Conservation (phyloP, 805 yeast genomes). For the Candida cerambycidarum region DNA sequence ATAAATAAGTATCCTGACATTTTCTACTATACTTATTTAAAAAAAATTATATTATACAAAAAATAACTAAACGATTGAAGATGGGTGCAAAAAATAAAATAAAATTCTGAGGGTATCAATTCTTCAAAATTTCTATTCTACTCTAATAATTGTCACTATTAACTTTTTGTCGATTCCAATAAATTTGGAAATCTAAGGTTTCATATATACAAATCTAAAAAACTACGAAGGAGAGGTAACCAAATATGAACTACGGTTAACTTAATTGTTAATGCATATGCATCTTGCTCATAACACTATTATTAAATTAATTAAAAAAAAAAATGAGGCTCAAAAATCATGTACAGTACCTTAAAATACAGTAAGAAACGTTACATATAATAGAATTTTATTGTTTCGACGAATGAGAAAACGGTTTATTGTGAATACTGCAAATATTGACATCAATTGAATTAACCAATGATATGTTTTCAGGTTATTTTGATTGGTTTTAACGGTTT, state of each 20-base stretch:
- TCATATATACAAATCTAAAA: background rate
- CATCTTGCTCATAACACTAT: background rate
- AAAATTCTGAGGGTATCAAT: too few species aligned
- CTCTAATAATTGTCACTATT: too few species aligned
- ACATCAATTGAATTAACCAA: too few species aligned
- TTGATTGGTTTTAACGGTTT: too few species aligned
- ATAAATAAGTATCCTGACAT: constrained; percentile 17
- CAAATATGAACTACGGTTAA: background rate
- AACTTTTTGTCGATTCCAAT: background rate
- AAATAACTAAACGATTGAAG: background rate
- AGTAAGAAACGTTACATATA: background rate
- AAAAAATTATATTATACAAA: background rate
- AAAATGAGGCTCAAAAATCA: constrained; percentile 1
- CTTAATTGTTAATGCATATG: background rate
- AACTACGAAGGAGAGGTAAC: background rate
- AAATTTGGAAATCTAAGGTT: background rate
- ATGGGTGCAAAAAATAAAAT: background rate
- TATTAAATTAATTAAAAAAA: background rate
- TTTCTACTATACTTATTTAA: background rate
- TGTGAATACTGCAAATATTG: too few species aligned
- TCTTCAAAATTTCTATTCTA: too few species aligned
- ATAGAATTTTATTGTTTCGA: background rate
- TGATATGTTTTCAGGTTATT: too few species aligned
- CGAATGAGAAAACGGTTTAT: background rate
- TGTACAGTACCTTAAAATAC: constrained; percentile 3